Base-by-base conservation (phyloP, 192 early-diverging fungal genomes). In the Coemansia javaensis region DNA sequence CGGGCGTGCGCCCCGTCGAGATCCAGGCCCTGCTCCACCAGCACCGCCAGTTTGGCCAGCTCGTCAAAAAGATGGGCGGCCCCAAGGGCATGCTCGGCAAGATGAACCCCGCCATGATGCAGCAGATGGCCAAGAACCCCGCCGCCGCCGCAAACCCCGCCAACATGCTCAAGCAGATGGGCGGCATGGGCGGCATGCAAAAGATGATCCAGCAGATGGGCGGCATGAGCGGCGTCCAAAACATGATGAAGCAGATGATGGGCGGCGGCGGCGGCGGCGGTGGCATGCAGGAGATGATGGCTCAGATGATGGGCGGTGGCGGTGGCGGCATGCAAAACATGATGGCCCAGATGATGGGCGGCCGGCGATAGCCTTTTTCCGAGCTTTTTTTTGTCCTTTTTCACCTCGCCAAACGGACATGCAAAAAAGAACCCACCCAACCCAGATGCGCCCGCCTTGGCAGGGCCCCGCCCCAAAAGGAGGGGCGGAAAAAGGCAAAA, bases 21-120 rank as follows among this genome's bases (percentile, higher is more conserved):
- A 83, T 96, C 2, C 87, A 93, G 63, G 87, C 88, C 40, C 56
- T 96, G n/a, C 61, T 94, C 45, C 47, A 76, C 40, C 85, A 88
- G 56, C 83, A 85, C 59, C 78, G 79, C 44, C 71, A 81, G 60
- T 91, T 93, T 66, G 85, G 86, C 1, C 84, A 84, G 37, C 85
- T 94, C 60, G 83, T 96, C 47, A 96, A 96, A 80, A 82, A 77
- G 40, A 90, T 96, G 89, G 92, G 92, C 44, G 93, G 92, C 7
- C 88, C 80, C 47, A 89, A 92, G 53, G 88, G 87, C 28, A 68
- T 93, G 42, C 52, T 96, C 50, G 82, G 83, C 59, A 75, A 79
- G 39, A 77, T 81, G 79, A 83, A 81, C 47, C 67, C 77, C 0
- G 56, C 47, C 13, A 69, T 67, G 47, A 69, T 85, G 67, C 71